phyloP scores from a whole-genome alignment of 116 monocot species.

The Trichopus zeylanicus region DNA sequence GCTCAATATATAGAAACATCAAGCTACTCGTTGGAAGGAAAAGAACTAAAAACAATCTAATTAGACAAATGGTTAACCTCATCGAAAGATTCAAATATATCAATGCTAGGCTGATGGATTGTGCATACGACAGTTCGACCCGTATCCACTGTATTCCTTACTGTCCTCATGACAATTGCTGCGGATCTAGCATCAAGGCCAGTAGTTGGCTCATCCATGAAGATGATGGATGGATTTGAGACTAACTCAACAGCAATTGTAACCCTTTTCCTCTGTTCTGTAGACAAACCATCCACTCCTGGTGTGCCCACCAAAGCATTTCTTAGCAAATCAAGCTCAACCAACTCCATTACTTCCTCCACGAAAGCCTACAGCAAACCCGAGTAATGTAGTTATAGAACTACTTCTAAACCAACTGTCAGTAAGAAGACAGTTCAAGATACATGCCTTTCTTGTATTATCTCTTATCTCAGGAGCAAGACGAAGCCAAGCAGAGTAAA shows the following conservation, averaged over 20 bases:
- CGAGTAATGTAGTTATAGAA: background rate
- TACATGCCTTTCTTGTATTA: slow-evolving; percentile 26
- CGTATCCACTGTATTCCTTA: slow-evolving; percentile 76
- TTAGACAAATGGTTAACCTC: no score
- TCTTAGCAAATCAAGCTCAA: slow-evolving; percentile 44
- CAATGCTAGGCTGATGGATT: slow-evolving; percentile 90
- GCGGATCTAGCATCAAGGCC: slow-evolving; percentile 82
- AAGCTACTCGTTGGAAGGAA: background rate
- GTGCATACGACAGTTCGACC: slow-evolving; percentile 84
- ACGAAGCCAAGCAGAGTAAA: slow-evolving; percentile 75
- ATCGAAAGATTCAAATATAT: slow-evolving; percentile 91
- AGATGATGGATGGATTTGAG: slow-evolving; percentile 73
- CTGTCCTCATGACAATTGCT: slow-evolving; percentile 84
- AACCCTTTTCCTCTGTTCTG: slow-evolving; percentile 72
- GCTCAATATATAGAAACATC: background rate
- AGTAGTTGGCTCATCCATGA: slow-evolving; percentile 91
- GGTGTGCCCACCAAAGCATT: slow-evolving; percentile 65
- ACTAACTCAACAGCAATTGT: slow-evolving; percentile 77
- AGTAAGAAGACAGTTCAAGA: no score
- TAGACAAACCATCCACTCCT: slow-evolving; percentile 53
- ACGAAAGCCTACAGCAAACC: slow-evolving; percentile 54
- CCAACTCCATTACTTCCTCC: slow-evolving; percentile 60
- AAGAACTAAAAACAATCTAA: no score
- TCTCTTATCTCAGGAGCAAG: slow-evolving; percentile 41
- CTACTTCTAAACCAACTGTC: no score